These are phyloP conservation scores for Mycosphaerella sp. DNA, from an alignment of 2,329 filamentous ascomycete genomes.

Conservation along the genomic window DNA sequence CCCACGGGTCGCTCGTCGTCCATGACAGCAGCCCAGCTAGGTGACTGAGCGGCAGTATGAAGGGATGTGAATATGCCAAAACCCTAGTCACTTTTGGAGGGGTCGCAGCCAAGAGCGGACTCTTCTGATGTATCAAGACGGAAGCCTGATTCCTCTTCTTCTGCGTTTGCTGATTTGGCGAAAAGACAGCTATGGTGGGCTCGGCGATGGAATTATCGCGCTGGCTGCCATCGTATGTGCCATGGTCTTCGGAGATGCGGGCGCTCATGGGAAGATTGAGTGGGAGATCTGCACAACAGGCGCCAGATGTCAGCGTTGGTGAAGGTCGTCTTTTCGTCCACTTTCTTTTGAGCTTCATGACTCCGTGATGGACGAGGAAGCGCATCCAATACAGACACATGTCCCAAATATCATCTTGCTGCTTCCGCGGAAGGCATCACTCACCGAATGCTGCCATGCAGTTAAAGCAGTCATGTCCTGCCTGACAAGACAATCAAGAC, in stretches of 20 bases:
- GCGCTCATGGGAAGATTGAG: slow-evolving; percentile 24
- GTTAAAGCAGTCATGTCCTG: slow-evolving; percentile 9
- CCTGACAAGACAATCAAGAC: slow-evolving; percentile 6
- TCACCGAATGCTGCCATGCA: slow-evolving; percentile 24
- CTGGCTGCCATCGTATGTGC: slow-evolving; percentile 15
- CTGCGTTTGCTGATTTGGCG: slow-evolving; percentile 64
- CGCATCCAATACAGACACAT: slow-evolving; percentile 6
- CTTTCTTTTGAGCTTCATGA: slow-evolving; percentile 9
- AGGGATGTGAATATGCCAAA: slow-evolving; percentile 91
- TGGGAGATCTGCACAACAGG: slow-evolving; percentile 19
- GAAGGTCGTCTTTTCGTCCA: slow-evolving; percentile 3
- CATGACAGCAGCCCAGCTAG: slow-evolving; percentile 81
- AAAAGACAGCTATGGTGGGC: slow-evolving; percentile 84
- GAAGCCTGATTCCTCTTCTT: slow-evolving; percentile 20
- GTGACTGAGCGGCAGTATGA: slow-evolving; percentile 81
- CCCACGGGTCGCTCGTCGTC: slow-evolving; percentile 91
- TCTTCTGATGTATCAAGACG: slow-evolving; percentile 95
- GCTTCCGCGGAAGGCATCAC: slow-evolving; percentile 5
- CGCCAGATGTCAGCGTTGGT: slow-evolving; percentile 2
- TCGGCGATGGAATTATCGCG: slow-evolving; percentile 31
- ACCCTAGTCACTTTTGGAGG: slow-evolving; percentile 92
- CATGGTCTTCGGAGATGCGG: slow-evolving; percentile 14
- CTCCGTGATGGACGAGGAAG: slow-evolving; percentile 4
- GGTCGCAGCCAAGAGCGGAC: slow-evolving; percentile 82
- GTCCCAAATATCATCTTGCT: neutral